Evolutionary conservation across 2,329 filamentous ascomycete genomes (phyloP), one percentile per base, ranked within the genome.

Genomic region (Simplicillium sp.): DNA sequence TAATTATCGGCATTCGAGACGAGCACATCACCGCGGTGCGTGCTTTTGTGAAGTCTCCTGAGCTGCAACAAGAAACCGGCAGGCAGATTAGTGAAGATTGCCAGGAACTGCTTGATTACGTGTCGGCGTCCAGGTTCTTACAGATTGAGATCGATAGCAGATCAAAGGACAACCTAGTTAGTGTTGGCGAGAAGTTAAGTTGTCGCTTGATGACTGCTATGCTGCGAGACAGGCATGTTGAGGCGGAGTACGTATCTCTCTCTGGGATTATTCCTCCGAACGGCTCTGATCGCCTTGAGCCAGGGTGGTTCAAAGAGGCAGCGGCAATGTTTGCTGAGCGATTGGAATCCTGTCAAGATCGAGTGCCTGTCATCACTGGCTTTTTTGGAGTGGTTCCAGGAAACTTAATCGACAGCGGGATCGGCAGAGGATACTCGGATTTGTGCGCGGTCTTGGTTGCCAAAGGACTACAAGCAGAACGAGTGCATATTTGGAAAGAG

Each of bases 401-500:
- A 18, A 25, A 25, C 25, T 32, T 41, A 35, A 25, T 41, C 16
- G 39, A 34, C 11, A 31, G 33, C 34, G 29, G 25, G 14, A 15
- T 41, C 31, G 39, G 39, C 8, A 34, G 39, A 3, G 39, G 39
- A 5, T 41, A 41, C n/a, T 32, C 39, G 3, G 39, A 41, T 17
- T 29, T 41, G 8, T 41, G 39, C 39, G 39, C 39, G 6, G 29
- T 90, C 7, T 71, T 98, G 13, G 82, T 88, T 38, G 88, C 92
- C 1, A 89, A 97, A 8, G 90, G 88, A 4, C 68, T 92, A 12
- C 71, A 78, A 52, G 92, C 92, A 1, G 69, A 82, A 40, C 92
- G 97, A 61, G 73, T 98, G 40, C 92, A 98, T 62, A 85, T 98
- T 48, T 97, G 92, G 92, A 98, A 98, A 67, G 92, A 98, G 60